Evolutionary conservation across 2,329 filamentous ascomycete genomes (phyloP).

Genomic region (Penicillium brevicompactum): DNA sequence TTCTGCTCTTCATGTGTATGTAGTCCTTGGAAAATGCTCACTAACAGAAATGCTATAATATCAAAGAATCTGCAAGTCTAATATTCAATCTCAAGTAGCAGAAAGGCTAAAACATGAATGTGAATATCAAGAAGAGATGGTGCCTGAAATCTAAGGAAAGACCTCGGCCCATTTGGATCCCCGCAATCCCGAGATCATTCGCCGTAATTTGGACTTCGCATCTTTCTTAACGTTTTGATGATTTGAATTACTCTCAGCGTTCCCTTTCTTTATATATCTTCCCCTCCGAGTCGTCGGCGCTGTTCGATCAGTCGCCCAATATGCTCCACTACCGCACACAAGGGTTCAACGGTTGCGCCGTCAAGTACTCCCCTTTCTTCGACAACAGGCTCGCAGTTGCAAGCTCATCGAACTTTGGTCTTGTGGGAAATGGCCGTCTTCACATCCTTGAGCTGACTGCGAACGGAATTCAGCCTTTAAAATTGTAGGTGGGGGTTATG

Average conservation of each 20-base stretch:
- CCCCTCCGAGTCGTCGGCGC: background rate
- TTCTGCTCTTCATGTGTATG: too few species aligned
- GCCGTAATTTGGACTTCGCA: conserved; percentile 10
- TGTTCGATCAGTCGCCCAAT: conserved; percentile 25
- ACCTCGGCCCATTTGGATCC: conserved; percentile 27
- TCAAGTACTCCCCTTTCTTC: conserved; percentile 98
- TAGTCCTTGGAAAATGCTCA: too few species aligned
- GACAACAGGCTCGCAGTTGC: conserved; percentile 91
- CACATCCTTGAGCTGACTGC: conserved; percentile 82
- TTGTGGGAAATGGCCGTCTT: conserved; percentile 91
- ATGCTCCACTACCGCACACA: conserved; percentile 96
- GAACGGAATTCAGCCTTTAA: conserved; percentile 80
- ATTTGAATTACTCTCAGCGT: background rate
- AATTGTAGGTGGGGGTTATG: conserved; percentile 60
- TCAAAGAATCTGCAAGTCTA: too few species aligned
- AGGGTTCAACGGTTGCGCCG: conserved; percentile 93
- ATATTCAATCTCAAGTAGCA: background rate
- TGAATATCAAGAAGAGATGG: conserved; percentile 7
- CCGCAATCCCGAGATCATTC: conserved; percentile 25
- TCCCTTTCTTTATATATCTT: background rate
- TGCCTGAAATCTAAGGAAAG: conserved; percentile 14
- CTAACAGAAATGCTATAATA: too few species aligned
- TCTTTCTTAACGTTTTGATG: conserved; percentile 12
- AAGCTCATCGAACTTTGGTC: conserved; percentile 90
- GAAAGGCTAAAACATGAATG: background rate